Base-by-base conservation (phyloP, 208 protist species). In the Trypanosoma scelopori region DNA sequence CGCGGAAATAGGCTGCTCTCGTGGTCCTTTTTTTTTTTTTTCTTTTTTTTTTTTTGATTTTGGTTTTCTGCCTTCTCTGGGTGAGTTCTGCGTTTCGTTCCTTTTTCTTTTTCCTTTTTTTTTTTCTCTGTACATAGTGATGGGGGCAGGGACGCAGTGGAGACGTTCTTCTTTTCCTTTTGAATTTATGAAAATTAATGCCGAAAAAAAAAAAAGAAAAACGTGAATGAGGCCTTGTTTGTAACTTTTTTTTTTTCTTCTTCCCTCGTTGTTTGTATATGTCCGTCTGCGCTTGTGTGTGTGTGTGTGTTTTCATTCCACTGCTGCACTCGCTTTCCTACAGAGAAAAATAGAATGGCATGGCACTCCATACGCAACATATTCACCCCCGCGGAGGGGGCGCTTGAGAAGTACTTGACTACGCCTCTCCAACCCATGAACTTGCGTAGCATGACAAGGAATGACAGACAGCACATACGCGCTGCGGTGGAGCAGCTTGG, bases 391-490 rank as follows among this genome's bases (percentile, higher is more conserved):
- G 37, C 12, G 3, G 58, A 46, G 11, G 15, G 22, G n/a, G 57
- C 28, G 15, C 56, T 76, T 50, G 52, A 61, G 23, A 64, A 74
- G 43, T 94, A 76, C 60, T 57, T 94, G 6, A n/a, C 62, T 9
- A 71, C 82, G 3, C 67, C 76, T 35, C 77, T 69, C 11, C 65
- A 48, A 12, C 81, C 88, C 6, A 81, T 94, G 67, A 68, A 78
- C 28, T 61, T 94, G 41, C 50, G 59, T 18, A 20, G 58, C 23
- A 65, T 93, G 71, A 16, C 28, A 69, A 55, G 43, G 16, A 41
- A 25, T 45, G 75, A 65, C 56, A 79, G 43, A 20, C 20, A 45
- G 1, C 63, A 73, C 28, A 63, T 81, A 69, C 55, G 55, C 32
- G 59, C 20, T 15, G 58, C 53, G 28, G 64, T 73, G 15, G 63